Evolutionary conservation across 2,329 filamentous ascomycete species (phyloP).

Genomic region (Magnaporthiopsis rhizophila): DNA sequence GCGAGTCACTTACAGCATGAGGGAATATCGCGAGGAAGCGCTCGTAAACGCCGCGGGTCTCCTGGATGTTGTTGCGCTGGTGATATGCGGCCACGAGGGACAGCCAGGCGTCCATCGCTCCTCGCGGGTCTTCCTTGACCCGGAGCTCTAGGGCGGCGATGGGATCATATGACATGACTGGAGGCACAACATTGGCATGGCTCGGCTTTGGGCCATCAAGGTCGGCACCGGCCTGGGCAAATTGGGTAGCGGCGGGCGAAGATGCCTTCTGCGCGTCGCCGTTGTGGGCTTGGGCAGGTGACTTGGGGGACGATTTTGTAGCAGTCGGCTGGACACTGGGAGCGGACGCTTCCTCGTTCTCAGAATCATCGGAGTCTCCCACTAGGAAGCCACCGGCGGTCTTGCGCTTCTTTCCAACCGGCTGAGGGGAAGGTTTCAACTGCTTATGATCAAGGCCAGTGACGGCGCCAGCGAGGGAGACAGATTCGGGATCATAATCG

Average conservation of each 20-base stretch:
- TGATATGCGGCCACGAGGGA: slow-evolving; percentile 78
- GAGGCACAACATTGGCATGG: slow-evolving; percentile 6
- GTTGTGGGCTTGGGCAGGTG: slow-evolving; percentile 5
- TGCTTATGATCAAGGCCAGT: slow-evolving; percentile 19
- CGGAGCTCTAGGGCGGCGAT: slow-evolving; percentile 80
- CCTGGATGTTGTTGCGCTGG: slow-evolving; percentile 72
- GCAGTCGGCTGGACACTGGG: background rate
- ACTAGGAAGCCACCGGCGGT: slow-evolving; percentile 53
- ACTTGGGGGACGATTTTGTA: background rate
- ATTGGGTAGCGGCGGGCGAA: background rate
- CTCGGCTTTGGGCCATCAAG: slow-evolving; percentile 6
- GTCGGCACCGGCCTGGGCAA: background rate
- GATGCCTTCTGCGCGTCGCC: slow-evolving; percentile 18
- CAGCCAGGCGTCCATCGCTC: slow-evolving; percentile 88
- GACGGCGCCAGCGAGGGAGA: slow-evolving; percentile 26
- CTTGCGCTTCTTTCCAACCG: slow-evolving; percentile 47
- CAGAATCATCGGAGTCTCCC: slow-evolving; percentile 48
- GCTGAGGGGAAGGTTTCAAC: slow-evolving; percentile 26
- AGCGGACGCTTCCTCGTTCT: slow-evolving; percentile 32
- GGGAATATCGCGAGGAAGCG: slow-evolving; percentile 85
- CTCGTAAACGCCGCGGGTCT: slow-evolving; percentile 72
- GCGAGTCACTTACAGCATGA: slow-evolving; percentile 63
- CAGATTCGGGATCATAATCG: slow-evolving; percentile 52
- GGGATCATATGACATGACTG: slow-evolving; percentile 52
- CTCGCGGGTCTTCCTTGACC: slow-evolving; percentile 84